Base-by-base conservation (phyloP, 495 filamentous ascomycete genomes). In the Talaromyces borbonicus region DNA sequence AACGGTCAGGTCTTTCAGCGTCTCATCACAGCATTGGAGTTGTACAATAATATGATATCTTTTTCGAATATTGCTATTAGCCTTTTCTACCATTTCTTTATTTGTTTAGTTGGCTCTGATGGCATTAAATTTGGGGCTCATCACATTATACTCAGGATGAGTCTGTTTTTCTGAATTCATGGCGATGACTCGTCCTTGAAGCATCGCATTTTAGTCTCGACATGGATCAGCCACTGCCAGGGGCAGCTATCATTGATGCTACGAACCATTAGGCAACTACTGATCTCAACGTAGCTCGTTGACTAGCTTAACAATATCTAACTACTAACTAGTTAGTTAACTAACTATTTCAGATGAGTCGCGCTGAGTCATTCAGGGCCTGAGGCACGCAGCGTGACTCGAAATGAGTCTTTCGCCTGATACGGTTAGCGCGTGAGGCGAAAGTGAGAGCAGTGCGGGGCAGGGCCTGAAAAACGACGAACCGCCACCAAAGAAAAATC, bases 371-470 rank as follows among this genome's bases (percentile, higher is more conserved):
- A 46, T 40, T 35, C 24, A 20, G 39, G n/a, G 39, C 25, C 35
- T 38, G 18, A 38, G 35, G 35, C 35, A 38, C 35, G 5, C 8
- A 8, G 8, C 18, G 39, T 38, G 43, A 51, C 33, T 42, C 47
- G 46, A 22, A 6, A 37, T 52, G 50, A 53, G 51, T 57, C 53
- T 33, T 44, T 48, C 45, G 44, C 39, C 56, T 49, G 26, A 25
- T 47, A 40, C 48, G 53, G 18, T 41, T 58, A 58, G 53, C 33
- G 42, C 44, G 26, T 0, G 15, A 1, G 1, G 15, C 8, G 22
- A 41, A 30, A 7, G 6, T 12, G 27, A 30, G 19, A 14, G 18
- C 37, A 41, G 19, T 46, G 29, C 18, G 29, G 27, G 20, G 43
- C 43, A 16, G 24, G 40, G 40, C 14, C 12, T 25, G 16, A 43